Percentiles rank a stretch among this genome's conserved stretches.
These are phyloP conservation scores for Ceriops zippeliana DNA, from an alignment of 345 rosid species.

Conservation along the genomic window DNA sequence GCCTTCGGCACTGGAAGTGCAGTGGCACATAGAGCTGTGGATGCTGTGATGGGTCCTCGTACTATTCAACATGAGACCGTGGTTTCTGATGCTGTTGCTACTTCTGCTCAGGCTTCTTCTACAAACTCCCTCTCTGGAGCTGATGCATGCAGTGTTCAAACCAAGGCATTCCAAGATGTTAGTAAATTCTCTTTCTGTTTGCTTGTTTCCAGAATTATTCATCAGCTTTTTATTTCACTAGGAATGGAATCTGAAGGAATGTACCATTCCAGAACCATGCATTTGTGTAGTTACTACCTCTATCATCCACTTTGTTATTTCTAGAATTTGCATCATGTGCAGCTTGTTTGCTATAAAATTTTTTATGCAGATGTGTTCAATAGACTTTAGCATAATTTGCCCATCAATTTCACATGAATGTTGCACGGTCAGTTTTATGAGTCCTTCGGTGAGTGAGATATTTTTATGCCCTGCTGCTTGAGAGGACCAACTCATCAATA, in stretches of 20 bases:
- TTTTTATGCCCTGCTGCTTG: no score
- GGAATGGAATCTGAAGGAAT: not conserved
- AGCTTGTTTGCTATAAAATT: no score
- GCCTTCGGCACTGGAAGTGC: slow-evolving; percentile 98
- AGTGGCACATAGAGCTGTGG: slow-evolving; percentile 92
- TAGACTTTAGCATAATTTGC: no score
- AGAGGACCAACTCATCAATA: no score
- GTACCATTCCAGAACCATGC: no score
- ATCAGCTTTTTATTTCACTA: not conserved
- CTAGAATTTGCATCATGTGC: no score
- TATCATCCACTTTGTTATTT: no score
- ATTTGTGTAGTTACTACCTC: no score
- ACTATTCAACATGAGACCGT: slow-evolving; percentile 80
- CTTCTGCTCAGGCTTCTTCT: slow-evolving; percentile 44
- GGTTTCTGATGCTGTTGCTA: slow-evolving; percentile 45
- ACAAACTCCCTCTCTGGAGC: slow-evolving; percentile 36
- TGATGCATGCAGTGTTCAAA: slow-evolving; percentile 70
- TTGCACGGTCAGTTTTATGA: no score
- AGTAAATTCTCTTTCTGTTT: slow-evolving; percentile 8
- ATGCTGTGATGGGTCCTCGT: slow-evolving; percentile 91
- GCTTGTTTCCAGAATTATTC: not conserved
- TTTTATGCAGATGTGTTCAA: no score
- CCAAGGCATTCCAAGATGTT: slow-evolving; percentile 98
- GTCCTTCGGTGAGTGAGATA: no score
- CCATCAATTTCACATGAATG: no score